Evolutionary conservation across 129 eudicot species (phyloP), one percentile per base, ranked within the genome.

Genomic region (Cynara cardunculus): DNA sequence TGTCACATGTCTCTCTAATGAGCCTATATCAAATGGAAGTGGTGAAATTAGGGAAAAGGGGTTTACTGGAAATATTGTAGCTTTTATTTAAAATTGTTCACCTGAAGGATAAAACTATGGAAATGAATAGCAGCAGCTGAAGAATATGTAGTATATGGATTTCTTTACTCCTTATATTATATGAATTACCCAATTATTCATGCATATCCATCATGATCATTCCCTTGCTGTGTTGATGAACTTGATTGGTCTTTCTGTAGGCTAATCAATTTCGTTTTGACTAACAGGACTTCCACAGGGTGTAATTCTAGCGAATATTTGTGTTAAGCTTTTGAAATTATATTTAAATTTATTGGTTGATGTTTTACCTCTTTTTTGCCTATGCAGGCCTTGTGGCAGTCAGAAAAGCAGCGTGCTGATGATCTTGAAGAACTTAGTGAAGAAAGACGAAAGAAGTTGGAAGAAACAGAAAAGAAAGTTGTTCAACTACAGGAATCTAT

Each of bases 391-490:
- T 76, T 75, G 72, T 86, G 90, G 76, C 86, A 88, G 41, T 75
- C 87, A 8, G 97, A 92, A 85, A 86, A 90, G 89, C 77, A 89
- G 75, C 84, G 80, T 25, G 90, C 88, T 69, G 88, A 87, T 69
- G 97, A 88, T 10, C 75, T 88, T 73, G 86, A 79, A 73, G 97
- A 85, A 64, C 25, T 75, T 61, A 69, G 87, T 83, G 99, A 95
- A 84, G 97, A 93, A 78, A 87, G 93, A 32, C 88, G 83, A 46
- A 82, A 78, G 73, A 90, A 87, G 81, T 81, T 92, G 88, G 97
- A 92, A 69, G 99, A 95, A 76, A 69, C 95, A 53, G 99, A 92
- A 81, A 89, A 87, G 77, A 92, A 74, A 84, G 92, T 76, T 73
- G 83, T 75, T 74, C 93, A 86, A n/a, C 83, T 95, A 28, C 97